Conservation (phyloP, 768 basidiomycete species). For the Boletus sp. region DNA sequence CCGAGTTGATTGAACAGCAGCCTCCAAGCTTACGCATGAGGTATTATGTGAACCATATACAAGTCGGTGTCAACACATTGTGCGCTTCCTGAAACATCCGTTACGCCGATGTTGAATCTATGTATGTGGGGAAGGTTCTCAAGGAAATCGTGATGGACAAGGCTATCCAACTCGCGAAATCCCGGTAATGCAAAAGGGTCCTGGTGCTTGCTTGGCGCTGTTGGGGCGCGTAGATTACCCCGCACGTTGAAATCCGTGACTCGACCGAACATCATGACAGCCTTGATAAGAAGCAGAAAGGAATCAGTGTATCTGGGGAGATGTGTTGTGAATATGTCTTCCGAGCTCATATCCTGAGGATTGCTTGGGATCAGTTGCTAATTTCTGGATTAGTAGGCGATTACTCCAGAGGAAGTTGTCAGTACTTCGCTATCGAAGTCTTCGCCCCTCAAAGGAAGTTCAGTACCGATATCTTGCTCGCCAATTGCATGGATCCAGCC, state of each 20-base stretch:
- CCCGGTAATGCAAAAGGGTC: conserved; percentile 68
- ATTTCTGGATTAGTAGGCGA: conserved; percentile 10
- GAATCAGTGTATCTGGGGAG: conserved; percentile 79
- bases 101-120: conserved; percentile 62
- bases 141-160: conserved; percentile 67
- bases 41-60: conserved; percentile 83
- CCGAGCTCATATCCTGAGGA: conserved; percentile 66
- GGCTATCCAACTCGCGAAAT: conserved; percentile 67
- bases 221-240: conserved; percentile 63
- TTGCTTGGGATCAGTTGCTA: conserved; percentile 66
- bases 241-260: conserved; percentile 87
- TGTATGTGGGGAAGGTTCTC: conserved; percentile 66
- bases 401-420: conserved; percentile 6
- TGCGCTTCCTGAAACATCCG: conserved; percentile 53
- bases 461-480: conserved; percentile 81
- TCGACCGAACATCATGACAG: conserved; percentile 79
- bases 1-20: conserved; percentile 2
- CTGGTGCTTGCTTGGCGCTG: conserved; percentile 66
- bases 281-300: conserved; percentile 77
- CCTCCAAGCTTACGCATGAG: conserved; percentile 65
- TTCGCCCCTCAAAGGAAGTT: conserved; percentile 69
- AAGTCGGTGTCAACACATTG: conserved; percentile 75
- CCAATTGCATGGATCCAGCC: conserved; percentile 87
- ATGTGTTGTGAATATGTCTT: conserved; percentile 68
- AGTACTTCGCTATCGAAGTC: conserved; percentile 78